phyloP scores from a whole-genome alignment of 176 grass and related monocot genomes.

The Thinopyrum elongatum region DNA sequence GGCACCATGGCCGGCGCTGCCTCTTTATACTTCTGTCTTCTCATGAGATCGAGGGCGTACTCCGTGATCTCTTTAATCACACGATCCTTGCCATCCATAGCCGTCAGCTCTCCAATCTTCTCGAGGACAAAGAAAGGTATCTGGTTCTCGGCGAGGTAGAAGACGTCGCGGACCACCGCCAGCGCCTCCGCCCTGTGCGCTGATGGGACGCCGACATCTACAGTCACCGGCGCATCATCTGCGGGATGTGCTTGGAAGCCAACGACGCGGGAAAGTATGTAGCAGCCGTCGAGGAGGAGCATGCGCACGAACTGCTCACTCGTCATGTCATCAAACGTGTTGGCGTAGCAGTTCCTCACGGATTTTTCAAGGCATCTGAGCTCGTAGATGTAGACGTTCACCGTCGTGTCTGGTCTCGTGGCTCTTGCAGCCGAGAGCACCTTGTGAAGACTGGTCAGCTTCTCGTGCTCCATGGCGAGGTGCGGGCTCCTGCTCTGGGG shows the following conservation, averaged over 20 bases:
- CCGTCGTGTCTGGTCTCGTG: too few species aligned
- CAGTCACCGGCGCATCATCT: background rate
- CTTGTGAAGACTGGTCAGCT: background rate
- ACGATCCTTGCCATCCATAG: background rate
- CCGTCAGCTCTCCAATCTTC: background rate
- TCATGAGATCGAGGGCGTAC: background rate
- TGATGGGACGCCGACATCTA: background rate
- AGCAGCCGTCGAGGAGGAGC: slow-evolving; percentile 34
- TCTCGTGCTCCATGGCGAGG: background rate
- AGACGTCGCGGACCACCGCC: background rate
- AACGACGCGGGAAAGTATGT: background rate
- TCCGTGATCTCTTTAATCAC: background rate
- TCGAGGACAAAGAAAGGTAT: slow-evolving; percentile 25
- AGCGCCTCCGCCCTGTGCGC: background rate
- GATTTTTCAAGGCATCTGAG: fast-evolving
- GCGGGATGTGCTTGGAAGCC: fast-evolving
- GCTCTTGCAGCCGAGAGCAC: background rate
- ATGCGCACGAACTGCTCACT: slow-evolving; percentile 8
- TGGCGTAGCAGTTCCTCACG: background rate
- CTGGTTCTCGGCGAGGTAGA: slow-evolving; percentile 33
- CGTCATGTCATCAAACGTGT: background rate
- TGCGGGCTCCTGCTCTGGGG: background rate
- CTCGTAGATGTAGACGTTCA: background rate
- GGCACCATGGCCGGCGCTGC: background rate
- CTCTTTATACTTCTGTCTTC: background rate